Evolutionary conservation across 148 eudicot genomes (phyloP), one percentile per base, ranked within the genome.

Genomic region (Rheum nobile): DNA sequence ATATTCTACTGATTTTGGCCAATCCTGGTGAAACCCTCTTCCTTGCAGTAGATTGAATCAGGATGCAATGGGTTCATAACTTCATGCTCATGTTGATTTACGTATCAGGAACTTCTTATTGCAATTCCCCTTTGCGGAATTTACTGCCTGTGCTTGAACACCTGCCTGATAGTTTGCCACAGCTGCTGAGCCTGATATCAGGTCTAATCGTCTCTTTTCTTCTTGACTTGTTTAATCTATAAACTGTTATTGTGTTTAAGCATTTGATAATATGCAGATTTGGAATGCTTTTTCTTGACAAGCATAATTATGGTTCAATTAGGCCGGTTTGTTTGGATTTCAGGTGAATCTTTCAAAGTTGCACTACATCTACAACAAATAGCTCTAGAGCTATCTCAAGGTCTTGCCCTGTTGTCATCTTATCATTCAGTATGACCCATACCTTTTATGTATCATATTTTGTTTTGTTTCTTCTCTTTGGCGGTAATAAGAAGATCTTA

Each of bases 1-100:
- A 88, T 81, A 80, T 88, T 79, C 70, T 88, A 16, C 83, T 91
- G 17, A 83, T 92, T 71, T 73, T 92, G 84, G 91, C 91, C 29
- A 92, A 90, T 71, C 93, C 97, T 75, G 97, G 97, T 92, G 71
- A 71, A 73, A 71, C 26, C 31, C 61, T 70, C 52, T 68, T 4
- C 47, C 9, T 29, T 2, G 43, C 8, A 2, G 6, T 41, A 8
- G 5, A 2, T 8, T 41, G 2, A 9, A 6, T 41, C 43, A 41
- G 43, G 4, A 41, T 41, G 43, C 11, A n/a, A n/a, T n/a, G n/a
- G n/a, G n/a, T 41, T 41, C 10, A 41, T 41, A 8, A 41, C 2
- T n/a, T n/a, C n/a, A n/a, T n/a, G n/a, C n/a, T n/a, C n/a, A n/a
- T n/a, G n/a, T 48, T 48, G 70, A 65, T 31, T 14, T 63, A 38